phyloP scores from a whole-genome alignment of 441 rosid species.

The Erodium trifolium region DNA sequence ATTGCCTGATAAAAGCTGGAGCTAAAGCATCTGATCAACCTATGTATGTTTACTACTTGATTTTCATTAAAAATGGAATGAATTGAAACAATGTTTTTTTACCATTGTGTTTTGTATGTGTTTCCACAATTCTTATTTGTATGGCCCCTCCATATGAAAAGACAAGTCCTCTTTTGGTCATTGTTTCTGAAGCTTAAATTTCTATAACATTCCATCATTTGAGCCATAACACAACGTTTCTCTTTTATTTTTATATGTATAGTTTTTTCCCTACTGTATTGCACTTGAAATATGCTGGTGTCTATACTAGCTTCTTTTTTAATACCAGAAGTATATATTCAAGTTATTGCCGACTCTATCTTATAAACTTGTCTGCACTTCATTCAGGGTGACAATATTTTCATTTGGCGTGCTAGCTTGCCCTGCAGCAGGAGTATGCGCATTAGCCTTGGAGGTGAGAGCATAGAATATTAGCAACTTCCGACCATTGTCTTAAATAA shows the following conservation, averaged over 20 bases:
- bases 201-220: background rate
- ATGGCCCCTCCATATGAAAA: background rate
- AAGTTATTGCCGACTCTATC: background rate
- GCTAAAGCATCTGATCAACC: constrained; percentile 84
- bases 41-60: constrained; percentile 41
- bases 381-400: constrained; percentile 53
- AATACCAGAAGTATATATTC: background rate
- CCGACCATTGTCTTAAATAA: background rate
- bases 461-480: background rate
- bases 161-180: background rate
- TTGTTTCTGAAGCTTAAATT: background rate
- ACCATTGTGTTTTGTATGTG: background rate
- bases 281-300: background rate
- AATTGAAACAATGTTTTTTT: background rate
- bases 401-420: constrained; percentile 65
- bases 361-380: background rate
- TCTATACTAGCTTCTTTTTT: too few relatives aligned
- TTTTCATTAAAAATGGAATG: constrained; percentile 2
- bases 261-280: background rate
- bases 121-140: background rate
- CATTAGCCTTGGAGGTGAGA: constrained; percentile 61
- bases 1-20: constrained; percentile 69
- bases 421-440: constrained; percentile 62
- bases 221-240: background rate
- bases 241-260: constrained; percentile 18